Percentiles rank a stretch among this genome's conserved stretches.
These are phyloP conservation scores for Geranium incanum DNA, from an alignment of 441 rosid genomes.

Conservation along the genomic window DNA sequence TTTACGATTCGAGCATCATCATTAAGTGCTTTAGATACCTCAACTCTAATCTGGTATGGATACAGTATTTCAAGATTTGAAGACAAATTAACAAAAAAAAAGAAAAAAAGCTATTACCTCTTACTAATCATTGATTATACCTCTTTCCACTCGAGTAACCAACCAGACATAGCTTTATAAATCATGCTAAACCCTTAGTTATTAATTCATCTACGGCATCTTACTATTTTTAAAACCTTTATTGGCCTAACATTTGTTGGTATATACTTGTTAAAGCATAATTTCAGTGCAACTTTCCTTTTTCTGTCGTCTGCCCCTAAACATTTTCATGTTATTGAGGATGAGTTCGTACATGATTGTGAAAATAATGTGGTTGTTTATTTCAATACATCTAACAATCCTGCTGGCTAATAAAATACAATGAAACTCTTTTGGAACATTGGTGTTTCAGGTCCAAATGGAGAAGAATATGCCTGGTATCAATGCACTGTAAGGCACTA, in stretches of 20 bases:
- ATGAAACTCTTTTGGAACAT: constrained; percentile 13
- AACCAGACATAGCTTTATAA: neutral
- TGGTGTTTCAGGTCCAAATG: constrained; percentile 66
- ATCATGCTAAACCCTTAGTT: neutral
- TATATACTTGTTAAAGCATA: neutral
- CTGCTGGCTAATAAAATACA: neutral
- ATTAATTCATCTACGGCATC: neutral
- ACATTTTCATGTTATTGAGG: no score
- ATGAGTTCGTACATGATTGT: no score
- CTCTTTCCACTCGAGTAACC: neutral
- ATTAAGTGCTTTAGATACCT: neutral
- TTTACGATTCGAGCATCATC: neutral
- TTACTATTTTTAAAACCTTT: neutral
- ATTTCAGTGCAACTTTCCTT: neutral
- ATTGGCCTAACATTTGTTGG: neutral
- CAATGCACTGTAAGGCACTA: constrained; percentile 77
- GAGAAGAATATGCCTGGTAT: constrained; percentile 96
- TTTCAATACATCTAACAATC: neutral
- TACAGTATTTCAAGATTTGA: neutral
- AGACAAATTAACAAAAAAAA: neutral
- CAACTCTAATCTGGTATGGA: neutral
- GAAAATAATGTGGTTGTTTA: neutral
- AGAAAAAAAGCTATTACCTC: neutral
- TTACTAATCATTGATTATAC: neutral
- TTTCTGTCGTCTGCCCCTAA: neutral